These are phyloP conservation scores for Pisolithus albus DNA, from an alignment of 768 basidiomycete species.

Conservation along the genomic window DNA sequence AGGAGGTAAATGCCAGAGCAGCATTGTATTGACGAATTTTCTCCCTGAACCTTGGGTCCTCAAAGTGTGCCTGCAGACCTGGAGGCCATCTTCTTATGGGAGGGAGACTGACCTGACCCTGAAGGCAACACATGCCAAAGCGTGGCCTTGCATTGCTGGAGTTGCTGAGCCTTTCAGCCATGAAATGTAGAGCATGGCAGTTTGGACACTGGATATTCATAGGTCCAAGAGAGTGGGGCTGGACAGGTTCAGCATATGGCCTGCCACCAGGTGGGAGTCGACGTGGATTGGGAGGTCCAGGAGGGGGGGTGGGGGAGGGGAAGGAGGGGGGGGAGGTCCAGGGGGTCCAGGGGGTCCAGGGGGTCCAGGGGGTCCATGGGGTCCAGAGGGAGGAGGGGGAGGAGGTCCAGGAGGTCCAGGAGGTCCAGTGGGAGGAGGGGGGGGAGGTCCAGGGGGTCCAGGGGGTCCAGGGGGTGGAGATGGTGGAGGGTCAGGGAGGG, in stretches of 20 bases:
- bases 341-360: background rate
- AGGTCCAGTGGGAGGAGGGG: too few relatives aligned
- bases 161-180: conserved; percentile 3
- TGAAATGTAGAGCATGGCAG: conserved; percentile 16
- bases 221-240: conserved; percentile 1
- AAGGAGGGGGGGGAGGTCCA: background rate
- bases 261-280: background rate
- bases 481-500: background rate
- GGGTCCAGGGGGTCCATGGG: background rate
- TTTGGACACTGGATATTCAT: conserved; percentile 9
- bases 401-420: too few relatives aligned
- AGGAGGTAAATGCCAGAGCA: conserved; percentile 36
- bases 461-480: background rate
- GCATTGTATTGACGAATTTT: conserved; percentile 34
- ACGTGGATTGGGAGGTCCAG: background rate
- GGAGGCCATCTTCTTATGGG: conserved; percentile 8
- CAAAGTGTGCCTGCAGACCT: conserved; percentile 6
- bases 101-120: conserved; percentile 19
- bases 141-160: background rate
- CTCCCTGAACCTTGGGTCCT: conserved; percentile 17
- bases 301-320: too few relatives aligned
- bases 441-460: too few relatives aligned
- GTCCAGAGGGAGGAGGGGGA: too few relatives aligned
- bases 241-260: conserved; percentile 9
- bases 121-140: conserved; percentile 25